Base-by-base conservation (phyloP, 768 basidiomycete genomes). In the Brasilioporus rufonigricans region DNA sequence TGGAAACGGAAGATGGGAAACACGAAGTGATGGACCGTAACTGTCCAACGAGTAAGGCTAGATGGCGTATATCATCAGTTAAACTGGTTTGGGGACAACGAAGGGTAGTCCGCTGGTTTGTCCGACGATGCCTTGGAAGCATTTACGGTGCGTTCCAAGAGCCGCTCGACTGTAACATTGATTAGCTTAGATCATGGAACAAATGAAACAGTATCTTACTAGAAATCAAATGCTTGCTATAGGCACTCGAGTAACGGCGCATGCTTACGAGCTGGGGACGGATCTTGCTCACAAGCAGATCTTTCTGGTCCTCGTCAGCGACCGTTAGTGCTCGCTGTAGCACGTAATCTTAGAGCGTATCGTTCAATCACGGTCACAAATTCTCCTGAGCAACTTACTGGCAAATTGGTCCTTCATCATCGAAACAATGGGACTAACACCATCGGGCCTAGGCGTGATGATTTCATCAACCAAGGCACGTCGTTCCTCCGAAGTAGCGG, bases 401-500 rank as follows among this genome's bases (percentile, higher is more conserved):
- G 87, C 91, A 71, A 82, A 94, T 63, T 91, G 90, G 66, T 96
- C 91, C 72, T 89, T 89, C 82, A 95, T 89, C 71, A 84, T 81
- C 3, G 80, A 80, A 55, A 90, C 80, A 26, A 91, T 71, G 18
- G 40, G 80, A 80, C 80, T 87, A 47, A 83, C 74, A 5, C 88
- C 88, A 59, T 91, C 86, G 27, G 77, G 74, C 57, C 80, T 80
- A 13, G 80, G 73, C 3, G 74, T 69, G 74, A 96, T 81, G 52
- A 98, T 83, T 70, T 97, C 95, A 26, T 91, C 85, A 55, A 98
- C 83, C 40, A 98, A 74, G 33, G 71, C 68, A 10, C 80, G 80
- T 43, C 92, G 86, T 57, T 80, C 85, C 11, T 86, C 85, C 0
- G 77, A 32, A 50, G 83, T 80, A 1, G 89, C 83, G 32, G 78